phyloP scores from a whole-genome alignment of 1,139 yeast genomes.

The Tardiomyces blankii region DNA sequence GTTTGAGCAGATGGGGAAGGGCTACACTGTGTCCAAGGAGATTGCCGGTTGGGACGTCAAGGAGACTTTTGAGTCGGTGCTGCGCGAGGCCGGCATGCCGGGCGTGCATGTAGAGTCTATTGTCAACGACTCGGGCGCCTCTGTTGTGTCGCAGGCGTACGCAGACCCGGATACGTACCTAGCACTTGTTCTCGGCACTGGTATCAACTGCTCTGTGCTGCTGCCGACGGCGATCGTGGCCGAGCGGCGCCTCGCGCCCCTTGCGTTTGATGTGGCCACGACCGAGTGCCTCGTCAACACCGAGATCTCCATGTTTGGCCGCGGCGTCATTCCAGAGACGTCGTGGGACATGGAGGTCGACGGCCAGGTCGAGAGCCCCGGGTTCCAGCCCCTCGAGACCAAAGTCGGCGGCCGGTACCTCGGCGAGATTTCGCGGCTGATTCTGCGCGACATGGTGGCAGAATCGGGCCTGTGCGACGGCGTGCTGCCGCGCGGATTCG shows the following conservation, averaged over 20 bases:
- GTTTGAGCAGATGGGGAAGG: slow-evolving; percentile 85
- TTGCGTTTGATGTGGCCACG: not conserved
- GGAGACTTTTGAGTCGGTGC: slow-evolving; percentile 43
- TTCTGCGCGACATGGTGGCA: slow-evolving; percentile 50
- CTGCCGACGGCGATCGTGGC: slow-evolving; percentile 12
- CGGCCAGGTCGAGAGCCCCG: slow-evolving; percentile 54
- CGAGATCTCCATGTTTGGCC: slow-evolving; percentile 25
- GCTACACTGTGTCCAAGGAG: slow-evolving; percentile 59
- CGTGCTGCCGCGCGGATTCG: slow-evolving; percentile 17
- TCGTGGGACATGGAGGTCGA: slow-evolving; percentile 63
- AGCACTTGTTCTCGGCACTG: slow-evolving; percentile 86
- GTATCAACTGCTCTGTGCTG: slow-evolving; percentile 50
- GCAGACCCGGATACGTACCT: slow-evolving; percentile 51
- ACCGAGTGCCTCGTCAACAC: slow-evolving; percentile 21
- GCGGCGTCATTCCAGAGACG: slow-evolving; percentile 50
- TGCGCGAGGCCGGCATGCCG: slow-evolving; percentile 38
- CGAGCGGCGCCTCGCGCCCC: slow-evolving; percentile 2
- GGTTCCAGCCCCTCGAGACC: slow-evolving; percentile 79
- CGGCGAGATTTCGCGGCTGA: slow-evolving; percentile 71
- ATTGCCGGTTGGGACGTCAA: slow-evolving; percentile 71
- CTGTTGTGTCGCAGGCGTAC: slow-evolving; percentile 70
- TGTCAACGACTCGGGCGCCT: slow-evolving; percentile 86
- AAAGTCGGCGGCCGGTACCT: slow-evolving; percentile 80
- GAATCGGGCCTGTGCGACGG: slow-evolving; percentile 29
- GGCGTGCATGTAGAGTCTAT: slow-evolving; percentile 61